A percentile compares a stretch with the other conserved stretches of the same genome.
Evolutionary conservation across 192 early-diverging fungal species (phyloP).

Genomic region (Backusella parvicylindrica): DNA sequence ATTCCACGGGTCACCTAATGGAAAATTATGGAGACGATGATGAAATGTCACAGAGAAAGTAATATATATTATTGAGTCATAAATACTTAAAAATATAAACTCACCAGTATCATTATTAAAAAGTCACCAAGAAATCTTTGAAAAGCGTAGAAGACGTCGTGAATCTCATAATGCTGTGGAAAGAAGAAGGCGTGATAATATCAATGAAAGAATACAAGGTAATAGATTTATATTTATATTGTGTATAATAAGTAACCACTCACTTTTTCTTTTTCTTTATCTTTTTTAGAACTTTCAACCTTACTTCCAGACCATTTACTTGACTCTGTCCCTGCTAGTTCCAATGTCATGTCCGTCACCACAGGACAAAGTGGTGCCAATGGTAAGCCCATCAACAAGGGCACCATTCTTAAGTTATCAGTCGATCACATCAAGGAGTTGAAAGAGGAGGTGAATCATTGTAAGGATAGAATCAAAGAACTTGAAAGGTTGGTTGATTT

Average conservation of each 20-base stretch:
- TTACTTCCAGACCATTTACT: conserved; percentile 24
- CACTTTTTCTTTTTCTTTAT: not conserved
- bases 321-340: conserved; percentile 20
- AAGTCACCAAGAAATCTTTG: conserved; percentile 32
- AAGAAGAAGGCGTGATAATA: conserved; percentile 29
- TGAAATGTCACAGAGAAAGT: conserved; percentile 19
- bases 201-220: conserved; percentile 31
- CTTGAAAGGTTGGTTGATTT: conserved; percentile 15
- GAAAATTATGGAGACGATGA: conserved; percentile 18
- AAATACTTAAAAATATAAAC: no score
- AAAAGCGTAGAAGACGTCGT: conserved; percentile 22
- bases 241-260: not conserved
- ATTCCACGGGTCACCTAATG: conserved; percentile 19
- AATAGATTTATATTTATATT: not conserved
- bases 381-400: conserved; percentile 22
- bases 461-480: conserved; percentile 20
- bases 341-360: conserved; percentile 16
- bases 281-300: conserved; percentile 14
- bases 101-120: not conserved
- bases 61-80: no score
- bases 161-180: conserved; percentile 31
- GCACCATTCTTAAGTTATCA: conserved; percentile 24
- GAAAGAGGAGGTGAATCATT: conserved; percentile 13
- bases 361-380: not conserved
- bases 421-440: conserved; percentile 30